A percentile compares a stretch with the other conserved stretches of the same genome.
phyloP scores from a whole-genome alignment of 2,329 filamentous ascomycete species.

The Diaporthe velutina region DNA sequence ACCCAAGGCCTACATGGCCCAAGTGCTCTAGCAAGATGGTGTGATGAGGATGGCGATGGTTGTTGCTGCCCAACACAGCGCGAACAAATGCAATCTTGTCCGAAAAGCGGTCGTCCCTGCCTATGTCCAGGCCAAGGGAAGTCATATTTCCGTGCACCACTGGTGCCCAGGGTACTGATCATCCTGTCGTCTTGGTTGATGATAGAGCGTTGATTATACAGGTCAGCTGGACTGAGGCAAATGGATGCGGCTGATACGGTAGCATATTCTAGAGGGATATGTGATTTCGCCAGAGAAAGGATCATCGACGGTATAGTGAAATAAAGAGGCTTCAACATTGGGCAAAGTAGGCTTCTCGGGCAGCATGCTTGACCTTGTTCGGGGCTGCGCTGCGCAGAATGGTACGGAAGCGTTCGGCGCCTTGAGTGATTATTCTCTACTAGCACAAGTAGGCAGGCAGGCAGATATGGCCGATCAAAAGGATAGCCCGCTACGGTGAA shows the following conservation, averaged over 20 bases:
- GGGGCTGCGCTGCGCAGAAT: neutral
- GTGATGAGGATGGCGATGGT: neutral
- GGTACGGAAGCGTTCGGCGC: neutral
- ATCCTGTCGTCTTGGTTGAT: no score
- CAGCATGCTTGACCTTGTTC: no score
- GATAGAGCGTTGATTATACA: neutral
- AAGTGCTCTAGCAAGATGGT: neutral
- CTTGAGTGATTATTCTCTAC: neutral
- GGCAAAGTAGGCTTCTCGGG: neutral
- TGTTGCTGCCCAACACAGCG: conserved; percentile 1
- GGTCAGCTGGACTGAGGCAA: neutral
- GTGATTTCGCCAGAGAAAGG: neutral
- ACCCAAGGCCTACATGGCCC: neutral
- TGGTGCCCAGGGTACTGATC: neutral
- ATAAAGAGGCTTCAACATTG: neutral
- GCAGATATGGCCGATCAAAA: neutral
- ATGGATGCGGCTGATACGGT: neutral
- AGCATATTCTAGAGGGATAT: neutral
- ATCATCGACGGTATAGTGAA: neutral
- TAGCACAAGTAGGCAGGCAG: no score
- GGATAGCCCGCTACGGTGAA: neutral
- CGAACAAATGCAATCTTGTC: neutral
- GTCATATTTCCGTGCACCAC: neutral
- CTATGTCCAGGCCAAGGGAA: neutral
- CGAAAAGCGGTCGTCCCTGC: no score